Conservation (phyloP, 2,329 filamentous ascomycete genomes). For the Fusarium cyanostomum region DNA sequence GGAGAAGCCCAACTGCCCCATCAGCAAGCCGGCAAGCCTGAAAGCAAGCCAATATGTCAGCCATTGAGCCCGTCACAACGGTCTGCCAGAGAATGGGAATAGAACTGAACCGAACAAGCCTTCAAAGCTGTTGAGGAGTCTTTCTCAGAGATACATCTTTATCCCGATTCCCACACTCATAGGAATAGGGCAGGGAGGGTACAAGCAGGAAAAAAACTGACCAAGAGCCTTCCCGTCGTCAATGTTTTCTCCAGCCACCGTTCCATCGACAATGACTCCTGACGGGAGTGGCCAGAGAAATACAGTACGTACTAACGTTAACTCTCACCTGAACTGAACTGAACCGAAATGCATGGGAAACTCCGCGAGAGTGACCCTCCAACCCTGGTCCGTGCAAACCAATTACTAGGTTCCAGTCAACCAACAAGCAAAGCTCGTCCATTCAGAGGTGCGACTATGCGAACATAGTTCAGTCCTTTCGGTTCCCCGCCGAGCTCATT, state of each 20-base stretch:
- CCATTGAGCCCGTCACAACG: constrained; percentile 26
- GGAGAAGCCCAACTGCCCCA: not conserved
- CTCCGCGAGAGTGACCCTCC: not conserved
- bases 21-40: constrained; percentile 15
- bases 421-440: not conserved
- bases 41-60: constrained; percentile 9
- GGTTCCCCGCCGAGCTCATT: constrained; percentile 6
- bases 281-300: not conserved
- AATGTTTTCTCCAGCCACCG: not conserved
- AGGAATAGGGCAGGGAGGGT: not conserved
- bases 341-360: constrained; percentile 11
- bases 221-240: not conserved
- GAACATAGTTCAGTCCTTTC: constrained; percentile 3
- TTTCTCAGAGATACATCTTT: not conserved
- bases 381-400: constrained; percentile 3
- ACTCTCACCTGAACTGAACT: constrained; percentile 6
- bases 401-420: not conserved
- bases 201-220: not conserved
- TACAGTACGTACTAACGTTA: constrained; percentile 1
- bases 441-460: constrained; percentile 1
- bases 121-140: not conserved
- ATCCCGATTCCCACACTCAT: not conserved
- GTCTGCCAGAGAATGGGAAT: constrained; percentile 9
- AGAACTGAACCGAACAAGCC: not conserved
- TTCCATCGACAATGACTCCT: not conserved